Evolutionary conservation across 768 basidiomycete genomes (phyloP).

Genomic region (Cystoderma amianthinum): DNA sequence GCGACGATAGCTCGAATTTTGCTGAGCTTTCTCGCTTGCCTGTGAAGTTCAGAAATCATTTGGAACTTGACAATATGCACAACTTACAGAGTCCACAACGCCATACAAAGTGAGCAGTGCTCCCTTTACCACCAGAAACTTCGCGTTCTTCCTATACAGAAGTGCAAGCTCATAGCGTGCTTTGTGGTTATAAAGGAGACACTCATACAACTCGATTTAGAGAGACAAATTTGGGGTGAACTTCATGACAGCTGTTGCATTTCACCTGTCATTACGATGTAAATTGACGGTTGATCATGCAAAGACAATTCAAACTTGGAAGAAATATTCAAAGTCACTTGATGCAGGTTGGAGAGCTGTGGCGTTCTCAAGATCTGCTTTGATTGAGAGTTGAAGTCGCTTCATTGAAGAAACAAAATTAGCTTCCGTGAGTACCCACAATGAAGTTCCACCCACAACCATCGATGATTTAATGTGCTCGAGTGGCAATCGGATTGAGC

Average conservation of each 20-base stretch:
- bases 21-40: conserved; percentile 79
- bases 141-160: conserved; percentile 54
- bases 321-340: conserved; percentile 74
- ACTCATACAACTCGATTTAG: conserved; percentile 61
- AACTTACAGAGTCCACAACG: conserved; percentile 55
- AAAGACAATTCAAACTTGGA: conserved; percentile 41
- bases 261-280: conserved; percentile 40
- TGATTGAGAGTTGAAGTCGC: conserved; percentile 62
- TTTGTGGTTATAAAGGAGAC: neutral
- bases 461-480: conserved; percentile 18
- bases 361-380: conserved; percentile 77
- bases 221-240: conserved; percentile 64
- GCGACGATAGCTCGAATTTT: conserved; percentile 55
- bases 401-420: conserved; percentile 17
- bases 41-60: conserved; percentile 6
- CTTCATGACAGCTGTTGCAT: conserved; percentile 76
- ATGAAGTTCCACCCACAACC: conserved; percentile 37
- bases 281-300: no score
- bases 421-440: neutral
- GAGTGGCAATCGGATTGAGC: neutral
- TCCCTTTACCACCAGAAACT: conserved; percentile 60
- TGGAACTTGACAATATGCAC: neutral
- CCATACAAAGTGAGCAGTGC: conserved; percentile 78
- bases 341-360: conserved; percentile 60
- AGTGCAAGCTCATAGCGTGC: neutral